These are phyloP conservation scores for Macroventuria anomochaeta DNA, from an alignment of 2,329 filamentous ascomycete genomes.

Conservation along the genomic window DNA sequence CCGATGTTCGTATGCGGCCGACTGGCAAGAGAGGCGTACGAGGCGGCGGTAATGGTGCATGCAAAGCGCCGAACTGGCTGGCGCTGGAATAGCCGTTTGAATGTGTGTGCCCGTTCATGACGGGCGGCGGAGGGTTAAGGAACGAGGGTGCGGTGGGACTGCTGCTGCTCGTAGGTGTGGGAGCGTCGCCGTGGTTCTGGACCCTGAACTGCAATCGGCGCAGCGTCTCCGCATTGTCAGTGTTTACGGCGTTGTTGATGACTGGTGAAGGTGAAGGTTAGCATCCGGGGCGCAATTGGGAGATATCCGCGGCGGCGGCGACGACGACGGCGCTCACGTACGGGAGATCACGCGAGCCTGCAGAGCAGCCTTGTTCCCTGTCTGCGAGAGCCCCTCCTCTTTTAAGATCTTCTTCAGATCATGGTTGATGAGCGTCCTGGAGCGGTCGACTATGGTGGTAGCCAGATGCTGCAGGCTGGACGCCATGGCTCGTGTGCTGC, in stretches of 20 bases:
- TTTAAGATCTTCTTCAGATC: constrained; percentile 80
- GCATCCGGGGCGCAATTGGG: constrained; percentile 12
- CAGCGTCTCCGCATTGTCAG: constrained; percentile 45
- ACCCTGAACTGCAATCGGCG: constrained; percentile 51
- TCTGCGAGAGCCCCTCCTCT: constrained; percentile 70
- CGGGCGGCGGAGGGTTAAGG: constrained; percentile 25
- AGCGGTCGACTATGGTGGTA: constrained; percentile 50
- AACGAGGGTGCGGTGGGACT: constrained; percentile 28
- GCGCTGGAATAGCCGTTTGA: constrained; percentile 23
- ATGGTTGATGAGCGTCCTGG: constrained; percentile 64
- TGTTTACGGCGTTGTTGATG: constrained; percentile 44
- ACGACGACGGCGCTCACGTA: constrained; percentile 59
- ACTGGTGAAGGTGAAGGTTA: constrained; percentile 44
- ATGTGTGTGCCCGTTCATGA: constrained; percentile 32
- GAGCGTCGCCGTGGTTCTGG: constrained; percentile 49
- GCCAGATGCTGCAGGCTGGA: constrained; percentile 52
- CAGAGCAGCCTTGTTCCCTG: constrained; percentile 83
- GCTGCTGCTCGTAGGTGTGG: constrained; percentile 30
- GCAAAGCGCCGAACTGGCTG: constrained; percentile 11
- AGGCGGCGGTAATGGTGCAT: constrained; percentile 21
- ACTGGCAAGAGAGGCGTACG: constrained; percentile 23
- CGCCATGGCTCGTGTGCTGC: constrained; percentile 34
- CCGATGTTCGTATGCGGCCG: neutral
- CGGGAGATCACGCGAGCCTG: constrained; percentile 79
- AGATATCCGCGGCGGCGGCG: neutral